A percentile compares a stretch with the other conserved stretches of the same genome.
These are phyloP conservation scores for Magnolia officinalis DNA, from an alignment of 164 flowering plant genomes.

Conservation along the genomic window DNA sequence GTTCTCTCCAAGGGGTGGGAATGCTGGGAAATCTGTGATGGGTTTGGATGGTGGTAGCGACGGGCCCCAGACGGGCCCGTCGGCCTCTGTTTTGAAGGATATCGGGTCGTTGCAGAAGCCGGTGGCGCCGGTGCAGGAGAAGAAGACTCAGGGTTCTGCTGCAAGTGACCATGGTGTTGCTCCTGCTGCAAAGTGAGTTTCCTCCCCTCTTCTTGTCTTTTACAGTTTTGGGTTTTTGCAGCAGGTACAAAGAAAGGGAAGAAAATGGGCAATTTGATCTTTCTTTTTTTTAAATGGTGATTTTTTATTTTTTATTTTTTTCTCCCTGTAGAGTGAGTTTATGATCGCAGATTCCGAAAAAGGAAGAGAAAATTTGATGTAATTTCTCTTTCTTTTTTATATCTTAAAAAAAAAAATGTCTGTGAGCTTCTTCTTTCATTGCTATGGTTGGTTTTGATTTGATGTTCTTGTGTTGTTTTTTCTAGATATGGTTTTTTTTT, in stretches of 20 bases:
- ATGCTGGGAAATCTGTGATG: slow-evolving; percentile 28
- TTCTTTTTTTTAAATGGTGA: not conserved
- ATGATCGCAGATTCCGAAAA: not conserved
- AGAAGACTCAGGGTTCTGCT: slow-evolving; percentile 48
- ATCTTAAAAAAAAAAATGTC: too few species aligned
- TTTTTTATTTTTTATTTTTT: not conserved
- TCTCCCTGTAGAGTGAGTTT: not conserved
- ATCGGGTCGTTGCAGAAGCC: slow-evolving; percentile 31
- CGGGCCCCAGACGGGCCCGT: slow-evolving; percentile 20
- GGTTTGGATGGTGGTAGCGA: slow-evolving; percentile 23
- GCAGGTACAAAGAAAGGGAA: too few species aligned
- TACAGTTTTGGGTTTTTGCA: not conserved
- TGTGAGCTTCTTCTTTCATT: too few species aligned
- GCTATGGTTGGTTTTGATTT: not conserved
- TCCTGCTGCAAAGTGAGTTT: slow-evolving; percentile 62
- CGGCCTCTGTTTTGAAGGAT: slow-evolving; percentile 23
- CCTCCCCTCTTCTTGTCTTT: not conserved
- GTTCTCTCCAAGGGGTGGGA: slow-evolving; percentile 44
- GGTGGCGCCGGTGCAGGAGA: slow-evolving; percentile 35
- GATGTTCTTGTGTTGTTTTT: not conserved
- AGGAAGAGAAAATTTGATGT: not conserved
- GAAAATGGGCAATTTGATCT: not conserved
- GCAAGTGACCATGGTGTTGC: slow-evolving; percentile 33
- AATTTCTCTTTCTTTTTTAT: not conserved
- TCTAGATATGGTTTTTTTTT: not conserved